Base-by-base conservation (phyloP, 805 yeast species). In the Candida tibetensis region DNA sequence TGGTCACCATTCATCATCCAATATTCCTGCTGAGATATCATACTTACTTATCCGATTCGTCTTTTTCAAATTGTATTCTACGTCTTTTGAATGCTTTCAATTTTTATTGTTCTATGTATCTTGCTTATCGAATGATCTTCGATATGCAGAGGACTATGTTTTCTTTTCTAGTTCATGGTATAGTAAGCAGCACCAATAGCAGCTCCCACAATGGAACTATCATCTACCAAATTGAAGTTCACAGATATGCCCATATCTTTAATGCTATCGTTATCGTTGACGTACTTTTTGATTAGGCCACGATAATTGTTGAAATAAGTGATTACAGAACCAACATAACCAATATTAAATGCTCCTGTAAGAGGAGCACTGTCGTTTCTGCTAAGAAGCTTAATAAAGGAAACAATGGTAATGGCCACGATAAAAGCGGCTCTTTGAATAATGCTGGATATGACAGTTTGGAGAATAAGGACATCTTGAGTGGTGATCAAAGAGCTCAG, bases 241-340 rank as follows among this genome's bases (percentile, higher is more conserved):
- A 75, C 60, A n/a, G 43, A 37, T 5, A 60, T 57, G 8, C 67
- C 59, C 40, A 60, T 49, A 2, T 49, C 37, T 18, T 44, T 38
- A 3, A 53, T 48, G 12, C 48, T 53, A 4, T 52, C 54, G 45
- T 61, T 48, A 25, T 53, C 49, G 36, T 57, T 56, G 30, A 54
- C 54, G 26, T 36, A 48, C 10, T 37, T 28, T 18, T 42, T 32
- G 17, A 62, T 61, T 46, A 60, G 45, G 35, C 39, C 40, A 36
- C 77, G 53, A 48, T 72, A 72, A 12, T 48, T 41, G 22, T 52
- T 41, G 46, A 76, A 76, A 45, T 71, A 60, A n/a, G 58, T 53
- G 37, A 78, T 54, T 31, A 77, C 71, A 1, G 79, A 71, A 1
- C 83, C 83, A 18, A 75, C 74, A 46, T 61, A 77, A 8, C 76